Percentiles rank a stretch among this genome's conserved stretches.
Conservation (phyloP, 805 yeast species). For the Kregervanrija fluxuum region DNA sequence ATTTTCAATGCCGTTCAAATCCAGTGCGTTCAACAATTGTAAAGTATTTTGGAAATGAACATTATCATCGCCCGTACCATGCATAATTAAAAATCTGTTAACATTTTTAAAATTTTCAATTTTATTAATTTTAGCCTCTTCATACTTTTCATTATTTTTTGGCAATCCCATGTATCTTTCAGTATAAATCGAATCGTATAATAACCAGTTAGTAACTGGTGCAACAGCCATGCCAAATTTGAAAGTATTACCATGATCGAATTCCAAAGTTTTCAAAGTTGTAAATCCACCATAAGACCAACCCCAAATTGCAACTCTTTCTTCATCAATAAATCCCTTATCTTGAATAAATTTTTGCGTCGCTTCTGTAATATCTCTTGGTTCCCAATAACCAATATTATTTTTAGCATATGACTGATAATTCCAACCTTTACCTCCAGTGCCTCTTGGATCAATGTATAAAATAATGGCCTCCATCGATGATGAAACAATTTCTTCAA, state of each 20-base stretch:
- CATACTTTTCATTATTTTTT: conserved; percentile 43
- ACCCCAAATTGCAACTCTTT: conserved; percentile 70
- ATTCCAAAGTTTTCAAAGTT: conserved; percentile 66
- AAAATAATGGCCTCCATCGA: conserved; percentile 53
- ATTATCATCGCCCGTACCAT: conserved; percentile 81
- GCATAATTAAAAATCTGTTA: conserved; percentile 59
- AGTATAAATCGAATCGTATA: conserved; percentile 73
- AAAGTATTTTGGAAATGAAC: conserved; percentile 71
- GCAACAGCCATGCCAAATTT: conserved; percentile 79
- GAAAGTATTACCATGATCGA: conserved; percentile 54
- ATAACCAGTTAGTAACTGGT: conserved; percentile 74
- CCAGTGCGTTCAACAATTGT: conserved; percentile 53
- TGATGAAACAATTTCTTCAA: conserved; percentile 54
- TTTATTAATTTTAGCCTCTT: conserved; percentile 36
- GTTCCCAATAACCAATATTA: conserved; percentile 69
- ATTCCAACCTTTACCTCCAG: conserved; percentile 73
- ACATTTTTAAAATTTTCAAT: conserved; percentile 38
- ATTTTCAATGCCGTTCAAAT: conserved; percentile 46
- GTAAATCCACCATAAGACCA: conserved; percentile 86
- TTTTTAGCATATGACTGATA: conserved; percentile 48
- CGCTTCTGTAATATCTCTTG: conserved; percentile 53
- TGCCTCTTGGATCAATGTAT: conserved; percentile 74
- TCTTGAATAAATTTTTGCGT: conserved; percentile 42
- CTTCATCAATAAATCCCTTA: conserved; percentile 41
- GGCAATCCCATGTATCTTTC: conserved; percentile 69